phyloP scores from a whole-genome alignment of 129 eudicot species.

The Helichrysum umbraculigerum region DNA sequence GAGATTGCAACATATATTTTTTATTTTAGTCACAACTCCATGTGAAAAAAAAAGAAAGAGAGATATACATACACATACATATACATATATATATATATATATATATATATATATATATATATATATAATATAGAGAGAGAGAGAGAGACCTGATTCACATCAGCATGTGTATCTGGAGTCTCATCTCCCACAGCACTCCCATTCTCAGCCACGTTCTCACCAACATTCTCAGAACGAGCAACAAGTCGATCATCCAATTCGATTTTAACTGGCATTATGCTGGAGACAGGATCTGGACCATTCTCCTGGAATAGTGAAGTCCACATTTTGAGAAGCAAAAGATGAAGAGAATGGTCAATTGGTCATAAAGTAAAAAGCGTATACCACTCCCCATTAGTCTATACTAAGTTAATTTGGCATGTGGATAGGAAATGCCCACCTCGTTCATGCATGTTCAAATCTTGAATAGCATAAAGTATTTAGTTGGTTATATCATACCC shows the following conservation, averaged over 20 bases:
- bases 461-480: neutral
- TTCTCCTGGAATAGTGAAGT: constrained; percentile 10
- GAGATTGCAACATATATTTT: neutral
- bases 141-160: constrained; percentile 25
- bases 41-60: too few species aligned
- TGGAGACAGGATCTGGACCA: constrained; percentile 10
- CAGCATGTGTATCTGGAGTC: constrained; percentile 9
- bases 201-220: constrained; percentile 18
- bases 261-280: constrained; percentile 18
- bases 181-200: constrained; percentile 7
- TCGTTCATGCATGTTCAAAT: neutral
- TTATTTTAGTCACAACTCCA: too few species aligned
- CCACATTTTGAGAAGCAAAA: neutral
- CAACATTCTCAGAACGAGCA: constrained; percentile 4
- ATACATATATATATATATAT: too few species aligned
- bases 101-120: too few species aligned
- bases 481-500: neutral
- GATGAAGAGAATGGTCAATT: neutral
- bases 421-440: neutral
- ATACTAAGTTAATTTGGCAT: neutral
- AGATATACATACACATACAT: too few species aligned
- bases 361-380: neutral
- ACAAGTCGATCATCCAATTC: constrained; percentile 19
- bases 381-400: neutral
- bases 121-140: neutral